Evolutionary conservation across 2,329 filamentous ascomycete species (phyloP).

Genomic region (Didymella glomerata): DNA sequence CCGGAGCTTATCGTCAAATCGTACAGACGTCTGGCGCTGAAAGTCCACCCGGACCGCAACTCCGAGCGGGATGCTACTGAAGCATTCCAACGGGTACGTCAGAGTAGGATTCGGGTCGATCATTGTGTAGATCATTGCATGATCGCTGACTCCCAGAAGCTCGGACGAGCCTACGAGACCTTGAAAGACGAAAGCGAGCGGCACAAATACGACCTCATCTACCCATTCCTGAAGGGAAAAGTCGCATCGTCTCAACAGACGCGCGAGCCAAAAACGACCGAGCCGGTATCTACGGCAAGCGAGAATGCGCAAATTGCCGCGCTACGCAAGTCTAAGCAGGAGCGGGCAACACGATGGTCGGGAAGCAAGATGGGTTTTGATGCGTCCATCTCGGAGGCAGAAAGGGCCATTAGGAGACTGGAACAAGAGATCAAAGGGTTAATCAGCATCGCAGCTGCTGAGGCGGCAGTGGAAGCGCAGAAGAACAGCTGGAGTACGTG

Average conservation of each 20-base stretch:
- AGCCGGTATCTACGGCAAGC: background rate
- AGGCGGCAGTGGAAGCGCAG: conserved; percentile 39
- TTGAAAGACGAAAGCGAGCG: conserved; percentile 45
- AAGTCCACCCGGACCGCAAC: conserved; percentile 51
- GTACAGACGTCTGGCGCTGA: conserved; percentile 47
- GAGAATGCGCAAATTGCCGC: conserved; percentile 36
- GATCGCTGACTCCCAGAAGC: conserved; percentile 34
- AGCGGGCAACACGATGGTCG: conserved; percentile 42
- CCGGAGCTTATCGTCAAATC: conserved; percentile 39
- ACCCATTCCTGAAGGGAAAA: conserved; percentile 35
- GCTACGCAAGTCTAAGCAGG: conserved; percentile 40
- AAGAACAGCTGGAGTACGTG: conserved; percentile 46
- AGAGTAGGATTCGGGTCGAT: conserved; percentile 19
- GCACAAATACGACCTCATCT: conserved; percentile 45
- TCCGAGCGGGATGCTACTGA: conserved; percentile 40
- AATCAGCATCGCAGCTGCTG: conserved; percentile 35
- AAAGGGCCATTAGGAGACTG: conserved; percentile 32
- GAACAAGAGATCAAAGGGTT: conserved; percentile 41
- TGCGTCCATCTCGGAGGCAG: conserved; percentile 24
- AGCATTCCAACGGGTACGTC: conserved; percentile 49
- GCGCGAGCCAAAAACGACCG: background rate
- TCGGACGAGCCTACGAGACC: conserved; percentile 50
- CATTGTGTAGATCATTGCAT: background rate
- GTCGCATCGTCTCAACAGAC: background rate
- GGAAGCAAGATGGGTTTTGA: conserved; percentile 26